These are phyloP conservation scores for Chionographis japonica DNA, from an alignment of 106 monocot genomes.

Conservation along the genomic window DNA sequence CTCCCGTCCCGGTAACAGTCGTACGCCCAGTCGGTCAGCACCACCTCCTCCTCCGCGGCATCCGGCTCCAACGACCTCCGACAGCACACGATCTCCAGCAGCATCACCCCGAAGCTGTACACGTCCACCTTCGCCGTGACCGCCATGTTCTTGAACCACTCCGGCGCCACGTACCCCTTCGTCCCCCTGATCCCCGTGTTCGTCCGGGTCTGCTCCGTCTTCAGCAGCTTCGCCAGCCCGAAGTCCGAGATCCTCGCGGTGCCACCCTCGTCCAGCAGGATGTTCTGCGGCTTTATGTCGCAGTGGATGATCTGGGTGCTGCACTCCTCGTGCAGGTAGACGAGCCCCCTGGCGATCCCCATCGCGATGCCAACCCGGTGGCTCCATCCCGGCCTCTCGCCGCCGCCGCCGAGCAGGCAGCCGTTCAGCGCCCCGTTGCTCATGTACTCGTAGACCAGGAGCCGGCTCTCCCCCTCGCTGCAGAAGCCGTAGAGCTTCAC, in stretches of 20 bases:
- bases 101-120: constrained; percentile 51
- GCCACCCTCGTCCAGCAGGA: constrained; percentile 16
- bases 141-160: constrained; percentile 42
- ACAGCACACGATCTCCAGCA: constrained; percentile 39
- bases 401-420: constrained; percentile 16
- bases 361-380: constrained; percentile 10
- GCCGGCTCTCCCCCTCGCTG: constrained; percentile 16
- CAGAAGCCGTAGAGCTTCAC: constrained; percentile 34
- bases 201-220: constrained; percentile 26
- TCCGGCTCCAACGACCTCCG: constrained; percentile 26
- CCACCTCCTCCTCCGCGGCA: constrained; percentile 7
- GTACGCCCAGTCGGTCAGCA: constrained; percentile 29
- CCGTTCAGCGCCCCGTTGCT: constrained; percentile 30
- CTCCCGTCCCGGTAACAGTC: constrained; percentile 6
- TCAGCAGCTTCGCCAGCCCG: constrained; percentile 20
- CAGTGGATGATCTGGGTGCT: constrained; percentile 24
- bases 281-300: constrained; percentile 35
- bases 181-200: constrained; percentile 25
- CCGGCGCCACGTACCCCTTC: constrained; percentile 41
- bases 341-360: constrained; percentile 24
- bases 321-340: constrained; percentile 28
- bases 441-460: constrained; percentile 44
- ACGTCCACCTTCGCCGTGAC: constrained; percentile 54
- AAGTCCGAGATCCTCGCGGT: constrained; percentile 23
- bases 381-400: constrained; percentile 15